A percentile compares a stretch with the other conserved stretches of the same genome.
phyloP scores from a whole-genome alignment of 805 yeast genomes.

The Yarrowia yakushimensis region DNA sequence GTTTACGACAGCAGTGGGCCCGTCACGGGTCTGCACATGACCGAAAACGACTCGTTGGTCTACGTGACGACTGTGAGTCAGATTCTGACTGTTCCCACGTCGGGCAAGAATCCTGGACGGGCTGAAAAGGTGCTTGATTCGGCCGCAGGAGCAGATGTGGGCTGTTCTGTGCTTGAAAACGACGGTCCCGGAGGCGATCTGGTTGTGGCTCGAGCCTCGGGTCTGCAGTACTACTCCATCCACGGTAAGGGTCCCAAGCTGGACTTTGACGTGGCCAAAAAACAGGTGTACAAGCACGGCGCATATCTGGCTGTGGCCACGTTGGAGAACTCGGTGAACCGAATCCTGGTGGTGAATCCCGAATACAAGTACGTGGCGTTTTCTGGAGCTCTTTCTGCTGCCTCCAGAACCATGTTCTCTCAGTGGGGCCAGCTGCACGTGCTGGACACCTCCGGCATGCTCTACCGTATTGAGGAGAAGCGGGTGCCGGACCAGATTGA shows the following conservation, averaged over 20 bases:
- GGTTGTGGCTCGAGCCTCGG: conserved; percentile 63
- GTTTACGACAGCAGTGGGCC: conserved; percentile 68
- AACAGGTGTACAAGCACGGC: conserved; percentile 47
- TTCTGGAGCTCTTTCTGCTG: conserved; percentile 62
- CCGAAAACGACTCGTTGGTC: conserved; percentile 43
- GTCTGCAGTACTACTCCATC: conserved; percentile 58
- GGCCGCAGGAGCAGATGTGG: conserved; percentile 46
- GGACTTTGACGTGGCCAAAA: conserved; percentile 55
- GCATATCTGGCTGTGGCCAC: conserved; percentile 59
- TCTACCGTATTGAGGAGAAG: conserved; percentile 66
- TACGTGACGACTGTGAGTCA: conserved; percentile 74
- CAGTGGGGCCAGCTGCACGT: conserved; percentile 58
- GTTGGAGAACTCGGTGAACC: conserved; percentile 40
- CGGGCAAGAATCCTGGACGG: conserved; percentile 72
- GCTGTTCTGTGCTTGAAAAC: conserved; percentile 41
- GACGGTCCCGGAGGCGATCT: conserved; percentile 43
- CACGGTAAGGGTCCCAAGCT: conserved; percentile 46
- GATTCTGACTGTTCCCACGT: conserved; percentile 67
- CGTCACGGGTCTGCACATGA: conserved; percentile 69
- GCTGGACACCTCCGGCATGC: conserved; percentile 69
- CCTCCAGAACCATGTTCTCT: conserved; percentile 56
- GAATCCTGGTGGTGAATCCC: conserved; percentile 65
- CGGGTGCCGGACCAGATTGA: conserved; percentile 64
- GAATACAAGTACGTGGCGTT: conserved; percentile 66
- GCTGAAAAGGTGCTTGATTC: conserved; percentile 50